A percentile compares a stretch with the other conserved stretches of the same genome.
phyloP scores from a whole-genome alignment of 129 eudicot genomes.

The Centaurea solstitialis region DNA sequence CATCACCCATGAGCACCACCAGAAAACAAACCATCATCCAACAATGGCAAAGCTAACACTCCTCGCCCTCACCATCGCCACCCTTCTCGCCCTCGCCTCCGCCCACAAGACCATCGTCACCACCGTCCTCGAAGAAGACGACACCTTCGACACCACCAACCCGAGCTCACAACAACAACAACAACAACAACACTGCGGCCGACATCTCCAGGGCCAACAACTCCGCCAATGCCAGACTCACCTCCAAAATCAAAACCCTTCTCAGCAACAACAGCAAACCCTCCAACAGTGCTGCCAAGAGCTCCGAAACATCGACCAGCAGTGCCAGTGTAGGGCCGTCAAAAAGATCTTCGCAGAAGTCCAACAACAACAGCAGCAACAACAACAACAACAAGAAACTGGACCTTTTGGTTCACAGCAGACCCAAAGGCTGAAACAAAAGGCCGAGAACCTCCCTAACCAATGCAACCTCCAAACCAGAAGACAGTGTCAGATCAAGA shows the following conservation, averaged over 20 bases:
- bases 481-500: slow-evolving; percentile 10
- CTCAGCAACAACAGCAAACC: not conserved
- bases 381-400: slow-evolving; percentile 9
- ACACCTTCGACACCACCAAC: not conserved
- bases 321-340: slow-evolving; percentile 23
- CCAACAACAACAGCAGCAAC: slow-evolving; percentile 14
- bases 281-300: slow-evolving; percentile 23
- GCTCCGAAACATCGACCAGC: slow-evolving; percentile 17
- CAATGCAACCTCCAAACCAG: slow-evolving; percentile 12
- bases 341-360: slow-evolving; percentile 15
- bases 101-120: slow-evolving; percentile 26
- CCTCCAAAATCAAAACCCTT: slow-evolving; percentile 16
- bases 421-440: slow-evolving; percentile 15
- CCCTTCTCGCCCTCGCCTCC: slow-evolving; percentile 22
- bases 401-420: slow-evolving; percentile 11
- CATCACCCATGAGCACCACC: not conserved
- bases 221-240: slow-evolving; percentile 17
- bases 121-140: slow-evolving; percentile 27
- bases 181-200: not conserved
- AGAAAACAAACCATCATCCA: not conserved
- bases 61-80: slow-evolving; percentile 14
- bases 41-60: slow-evolving; percentile 20
- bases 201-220: slow-evolving; percentile 7
- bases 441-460: slow-evolving; percentile 29
- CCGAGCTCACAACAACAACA: not conserved